These are phyloP conservation scores for Truncatella angustata DNA, from an alignment of 2,329 filamentous ascomycete species.

Conservation along the genomic window DNA sequence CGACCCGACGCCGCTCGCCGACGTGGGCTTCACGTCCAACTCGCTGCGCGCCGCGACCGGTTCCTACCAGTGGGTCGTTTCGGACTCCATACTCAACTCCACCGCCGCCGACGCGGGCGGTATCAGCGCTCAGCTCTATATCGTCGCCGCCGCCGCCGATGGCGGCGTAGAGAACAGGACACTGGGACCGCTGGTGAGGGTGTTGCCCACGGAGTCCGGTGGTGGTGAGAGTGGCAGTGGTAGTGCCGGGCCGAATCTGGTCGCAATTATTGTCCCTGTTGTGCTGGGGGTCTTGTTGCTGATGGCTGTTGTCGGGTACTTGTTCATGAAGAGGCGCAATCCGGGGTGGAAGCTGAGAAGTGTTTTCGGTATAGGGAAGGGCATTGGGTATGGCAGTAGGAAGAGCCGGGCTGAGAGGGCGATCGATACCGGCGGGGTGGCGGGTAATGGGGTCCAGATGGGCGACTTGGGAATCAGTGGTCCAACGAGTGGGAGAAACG, in stretches of 20 bases:
- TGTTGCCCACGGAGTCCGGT: neutral
- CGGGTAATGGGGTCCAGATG: neutral
- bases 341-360: neutral
- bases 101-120: neutral
- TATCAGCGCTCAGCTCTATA: conserved; percentile 4
- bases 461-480: neutral
- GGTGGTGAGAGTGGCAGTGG: too few species aligned
- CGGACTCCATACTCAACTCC: neutral
- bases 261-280: conserved; percentile 4
- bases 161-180: neutral
- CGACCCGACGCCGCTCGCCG: neutral
- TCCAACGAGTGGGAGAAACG: conserved; percentile 6
- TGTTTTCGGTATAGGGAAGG: neutral
- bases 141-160: neutral
- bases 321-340: conserved; percentile 5
- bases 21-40: conserved; percentile 3
- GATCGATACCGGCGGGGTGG: neutral
- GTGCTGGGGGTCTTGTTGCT: conserved; percentile 5
- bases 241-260: neutral
- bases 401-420: conserved; percentile 1
- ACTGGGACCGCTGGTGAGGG: neutral
- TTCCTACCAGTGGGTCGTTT: conserved; percentile 2
- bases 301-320: neutral
- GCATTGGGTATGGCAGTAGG: neutral
- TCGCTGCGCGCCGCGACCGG: conserved; percentile 3